A percentile compares a stretch with the other conserved stretches of the same genome.
Conservation (phyloP, 1,284 basidiomycete species). For the Athelia psychrophila region DNA sequence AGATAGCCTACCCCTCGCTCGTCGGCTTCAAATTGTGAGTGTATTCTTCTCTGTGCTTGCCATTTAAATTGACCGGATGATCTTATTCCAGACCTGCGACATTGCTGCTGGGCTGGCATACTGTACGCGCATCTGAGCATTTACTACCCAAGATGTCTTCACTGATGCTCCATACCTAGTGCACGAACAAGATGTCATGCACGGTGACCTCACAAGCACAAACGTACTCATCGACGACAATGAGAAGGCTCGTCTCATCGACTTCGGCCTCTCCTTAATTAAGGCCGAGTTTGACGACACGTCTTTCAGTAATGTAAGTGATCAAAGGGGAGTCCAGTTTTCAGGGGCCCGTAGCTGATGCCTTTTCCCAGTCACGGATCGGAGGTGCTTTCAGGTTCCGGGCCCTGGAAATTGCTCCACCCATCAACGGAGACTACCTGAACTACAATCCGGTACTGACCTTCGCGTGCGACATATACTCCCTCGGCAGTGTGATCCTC, state of each 20-base stretch:
- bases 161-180: conserved; percentile 11
- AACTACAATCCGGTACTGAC: too few species aligned
- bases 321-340: too few species aligned
- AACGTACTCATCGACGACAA: conserved; percentile 31
- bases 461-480: too few species aligned
- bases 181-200: conserved; percentile 17
- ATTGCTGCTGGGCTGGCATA: background rate
- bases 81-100: background rate
- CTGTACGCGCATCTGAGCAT: background rate
- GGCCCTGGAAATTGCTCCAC: too few species aligned
- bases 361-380: too few species aligned
- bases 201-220: conserved; percentile 22
- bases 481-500: too few species aligned
- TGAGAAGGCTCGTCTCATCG: conserved; percentile 20
- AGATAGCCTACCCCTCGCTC: conserved; percentile 8
- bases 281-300: conserved; percentile 26
- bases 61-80: background rate
- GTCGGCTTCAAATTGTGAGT: conserved; percentile 18
- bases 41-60: background rate
- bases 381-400: too few species aligned
- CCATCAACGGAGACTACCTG: too few species aligned
- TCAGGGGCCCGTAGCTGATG: too few species aligned
- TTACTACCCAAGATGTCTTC: background rate
- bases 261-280: conserved; percentile 36
- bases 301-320: conserved; percentile 25